Percentiles rank a stretch among this genome's conserved stretches.
Conservation (phyloP, 768 basidiomycete genomes). For the Infundibulicybe gibba region DNA sequence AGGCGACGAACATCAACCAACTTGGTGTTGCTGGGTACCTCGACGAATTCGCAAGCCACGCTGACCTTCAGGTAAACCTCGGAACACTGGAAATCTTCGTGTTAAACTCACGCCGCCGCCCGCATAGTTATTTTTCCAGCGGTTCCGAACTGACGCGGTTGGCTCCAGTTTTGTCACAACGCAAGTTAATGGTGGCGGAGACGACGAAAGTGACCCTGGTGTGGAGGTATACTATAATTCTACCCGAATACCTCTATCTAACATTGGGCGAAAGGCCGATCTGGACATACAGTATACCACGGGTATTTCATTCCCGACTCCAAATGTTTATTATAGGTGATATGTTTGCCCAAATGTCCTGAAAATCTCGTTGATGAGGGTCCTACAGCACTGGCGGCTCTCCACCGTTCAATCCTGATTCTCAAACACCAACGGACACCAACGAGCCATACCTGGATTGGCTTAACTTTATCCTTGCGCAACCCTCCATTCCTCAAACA, state of each 20-base stretch:
- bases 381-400: conserved; percentile 55
- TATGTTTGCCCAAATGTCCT: conserved; percentile 5
- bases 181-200: conserved; percentile 48
- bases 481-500: conserved; percentile 49
- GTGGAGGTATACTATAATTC: conserved; percentile 37
- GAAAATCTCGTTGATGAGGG: conserved; percentile 10
- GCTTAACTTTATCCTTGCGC: conserved; percentile 46
- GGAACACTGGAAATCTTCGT: neutral
- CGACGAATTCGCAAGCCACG: conserved; percentile 50
- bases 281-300: conserved; percentile 68
- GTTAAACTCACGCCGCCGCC: no score
- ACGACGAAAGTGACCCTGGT: conserved; percentile 52
- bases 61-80: conserved; percentile 48
- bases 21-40: conserved; percentile 61
- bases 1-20: conserved; percentile 39
- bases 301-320: conserved; percentile 57
- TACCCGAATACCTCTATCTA: neutral
- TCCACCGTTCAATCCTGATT: conserved; percentile 57
- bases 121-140: conserved; percentile 47
- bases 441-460: conserved; percentile 70
- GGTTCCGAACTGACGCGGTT: conserved; percentile 45
- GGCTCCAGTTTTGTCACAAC: conserved; percentile 40
- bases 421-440: conserved; percentile 42
- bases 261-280: conserved; percentile 41
- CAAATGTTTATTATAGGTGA: conserved; percentile 56